phyloP scores from a whole-genome alignment of 2,329 filamentous ascomycete genomes.

The Plenodomus lindquistii region DNA sequence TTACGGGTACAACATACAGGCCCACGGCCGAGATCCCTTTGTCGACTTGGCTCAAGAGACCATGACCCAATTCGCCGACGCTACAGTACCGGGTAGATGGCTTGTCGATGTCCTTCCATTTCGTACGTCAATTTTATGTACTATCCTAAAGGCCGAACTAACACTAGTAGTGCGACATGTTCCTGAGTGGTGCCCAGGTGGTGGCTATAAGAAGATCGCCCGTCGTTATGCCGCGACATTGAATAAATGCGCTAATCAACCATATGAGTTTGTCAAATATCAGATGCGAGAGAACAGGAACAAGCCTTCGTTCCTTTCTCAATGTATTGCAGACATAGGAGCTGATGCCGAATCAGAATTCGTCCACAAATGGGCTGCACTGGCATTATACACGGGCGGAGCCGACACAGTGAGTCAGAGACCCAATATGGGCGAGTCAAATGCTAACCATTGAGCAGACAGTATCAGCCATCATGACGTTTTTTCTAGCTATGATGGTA shows the following conservation, averaged over 20 bases:
- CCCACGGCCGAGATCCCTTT: constrained; percentile 48
- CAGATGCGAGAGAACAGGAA: constrained; percentile 42
- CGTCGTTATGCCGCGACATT: constrained; percentile 42
- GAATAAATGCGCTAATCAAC: constrained; percentile 39
- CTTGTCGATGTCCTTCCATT: constrained; percentile 54
- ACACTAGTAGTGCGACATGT: constrained; percentile 46
- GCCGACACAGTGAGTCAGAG: too few species aligned
- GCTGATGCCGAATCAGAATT: constrained; percentile 37
- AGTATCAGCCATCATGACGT: constrained; percentile 47
- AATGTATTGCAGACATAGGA: constrained; percentile 41
- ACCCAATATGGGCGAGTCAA: too few species aligned
- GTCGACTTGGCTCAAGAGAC: constrained; percentile 49
- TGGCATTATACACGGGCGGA: constrained; percentile 51
- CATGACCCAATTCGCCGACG: constrained; percentile 47
- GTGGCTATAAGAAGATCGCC: constrained; percentile 50
- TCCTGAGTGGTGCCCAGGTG: constrained; percentile 54
- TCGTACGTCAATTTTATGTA: too few species aligned
- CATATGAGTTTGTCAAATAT: constrained; percentile 50
- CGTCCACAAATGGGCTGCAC: constrained; percentile 49
- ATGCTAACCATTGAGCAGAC: too few species aligned
- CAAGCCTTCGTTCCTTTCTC: constrained; percentile 48
- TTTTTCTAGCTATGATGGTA: constrained; percentile 58
- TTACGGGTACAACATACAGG: constrained; percentile 51
- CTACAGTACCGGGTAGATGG: constrained; percentile 50
- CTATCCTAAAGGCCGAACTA: too few species aligned